A percentile compares a stretch with the other conserved stretches of the same genome.
These are phyloP conservation scores for Aspergillus tanneri DNA, from an alignment of 2,329 filamentous ascomycete species.

Conservation along the genomic window DNA sequence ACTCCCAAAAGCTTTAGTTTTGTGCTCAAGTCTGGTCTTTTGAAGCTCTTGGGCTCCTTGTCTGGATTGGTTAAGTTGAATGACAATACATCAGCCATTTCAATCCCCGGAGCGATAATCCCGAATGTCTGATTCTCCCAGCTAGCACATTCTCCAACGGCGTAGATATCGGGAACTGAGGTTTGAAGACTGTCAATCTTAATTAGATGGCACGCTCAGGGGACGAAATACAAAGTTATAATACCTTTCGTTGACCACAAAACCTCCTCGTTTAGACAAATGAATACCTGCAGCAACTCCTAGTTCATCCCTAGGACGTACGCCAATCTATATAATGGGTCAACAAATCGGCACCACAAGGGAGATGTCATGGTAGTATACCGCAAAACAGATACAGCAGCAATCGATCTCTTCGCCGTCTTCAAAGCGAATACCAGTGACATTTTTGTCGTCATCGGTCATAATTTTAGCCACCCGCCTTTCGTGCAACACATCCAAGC, in stretches of 20 bases:
- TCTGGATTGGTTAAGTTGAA: slow-evolving; percentile 85
- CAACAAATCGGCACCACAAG: slow-evolving; percentile 1
- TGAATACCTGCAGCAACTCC: slow-evolving; percentile 68
- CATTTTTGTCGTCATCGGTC: slow-evolving; percentile 64
- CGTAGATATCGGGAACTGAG: slow-evolving; percentile 71
- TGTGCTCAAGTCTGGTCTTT: slow-evolving; percentile 81
- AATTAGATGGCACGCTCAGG: not conserved
- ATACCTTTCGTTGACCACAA: slow-evolving; percentile 56
- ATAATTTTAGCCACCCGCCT: slow-evolving; percentile 73
- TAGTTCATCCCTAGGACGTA: slow-evolving; percentile 76
- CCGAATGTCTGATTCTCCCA: slow-evolving; percentile 86
- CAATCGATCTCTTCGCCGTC: slow-evolving; percentile 76
- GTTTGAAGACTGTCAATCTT: slow-evolving; percentile 58
- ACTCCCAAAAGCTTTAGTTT: slow-evolving; percentile 88
- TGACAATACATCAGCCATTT: slow-evolving; percentile 88
- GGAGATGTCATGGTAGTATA: slow-evolving; percentile 22
- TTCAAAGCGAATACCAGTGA: slow-evolving; percentile 74
- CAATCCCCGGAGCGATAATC: slow-evolving; percentile 82
- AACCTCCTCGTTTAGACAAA: slow-evolving; percentile 69
- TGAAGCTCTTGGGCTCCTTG: slow-evolving; percentile 69
- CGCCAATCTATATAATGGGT: slow-evolving; percentile 61
- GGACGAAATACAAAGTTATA: not conserved
- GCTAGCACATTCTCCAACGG: slow-evolving; percentile 86
- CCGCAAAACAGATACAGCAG: slow-evolving; percentile 80
- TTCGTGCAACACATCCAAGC: slow-evolving; percentile 75